Evolutionary conservation across 331 rosid genomes (phyloP), one percentile per base, ranked within the genome.

Genomic region (Pyrus hybrid): DNA sequence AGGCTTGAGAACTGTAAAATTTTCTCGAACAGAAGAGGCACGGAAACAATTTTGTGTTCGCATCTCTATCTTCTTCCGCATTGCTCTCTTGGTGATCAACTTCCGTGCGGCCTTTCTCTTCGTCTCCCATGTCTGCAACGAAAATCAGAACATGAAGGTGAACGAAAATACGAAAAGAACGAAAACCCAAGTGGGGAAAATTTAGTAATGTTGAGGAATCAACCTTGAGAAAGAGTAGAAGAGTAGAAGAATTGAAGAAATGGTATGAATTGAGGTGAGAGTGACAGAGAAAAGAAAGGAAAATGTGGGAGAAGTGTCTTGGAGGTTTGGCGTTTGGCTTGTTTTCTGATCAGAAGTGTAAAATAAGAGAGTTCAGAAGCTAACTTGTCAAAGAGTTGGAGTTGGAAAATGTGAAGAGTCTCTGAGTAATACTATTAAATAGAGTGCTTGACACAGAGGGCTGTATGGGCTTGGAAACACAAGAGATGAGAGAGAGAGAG

Each of bases 1-100:
- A 79, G 25, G 98, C 96, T 78, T 93, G 98, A 67, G 96, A 93
- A 71, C 89, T 93, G 82, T 82, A 84, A 26, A 93, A 93, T 71
- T 86, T 87, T 84, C 96, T 93, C 78, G 96, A 80, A 66, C 98
- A 90, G 79, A 93, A 90, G 29, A 74, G 68, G 72, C 98, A 93
- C 2, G 93, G 89, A 77, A 93, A 93, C 12, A 89, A 80, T 75
- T 87, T 85, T 18, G 89, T 76, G 10, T 80, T 16, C 54, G 76
- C 66, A 51, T 76, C 64, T 75, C 86, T 30, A 4, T 33, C 51
- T 66, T 35, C 18, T 84, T 86, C 85, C 66, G 13, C 78, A 45
- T 54, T 83, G 79, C 61, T 75, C 43, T 25, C 68, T 64, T 80
- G 85, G 68, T 30, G 85, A 63, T 30, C 85, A 17, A 49, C 81